A percentile compares a stretch with the other conserved stretches of the same genome.
phyloP scores from a whole-genome alignment of 768 basidiomycete species.

The Tricholoma flavovirens region DNA sequence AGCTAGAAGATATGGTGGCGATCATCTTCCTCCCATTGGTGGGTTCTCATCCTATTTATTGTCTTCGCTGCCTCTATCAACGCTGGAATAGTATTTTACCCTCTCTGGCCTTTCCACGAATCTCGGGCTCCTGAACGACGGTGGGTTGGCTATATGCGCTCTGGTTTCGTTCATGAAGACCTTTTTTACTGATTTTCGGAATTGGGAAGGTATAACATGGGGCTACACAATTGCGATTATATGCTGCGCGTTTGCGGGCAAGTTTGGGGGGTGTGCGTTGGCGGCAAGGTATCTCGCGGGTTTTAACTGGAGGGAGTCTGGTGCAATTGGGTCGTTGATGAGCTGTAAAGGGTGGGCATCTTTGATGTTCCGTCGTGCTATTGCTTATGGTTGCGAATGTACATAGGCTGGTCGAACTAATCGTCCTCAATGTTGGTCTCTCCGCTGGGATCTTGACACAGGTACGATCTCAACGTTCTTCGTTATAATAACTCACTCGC shows the following conservation, averaged over 20 bases:
- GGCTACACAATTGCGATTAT: conserved; percentile 81
- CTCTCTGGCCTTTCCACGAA: conserved; percentile 88
- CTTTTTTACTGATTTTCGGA: not conserved
- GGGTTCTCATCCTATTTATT: conserved; percentile 2
- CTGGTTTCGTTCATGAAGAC: not conserved
- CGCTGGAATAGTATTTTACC: conserved; percentile 70
- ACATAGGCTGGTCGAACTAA: conserved; percentile 78
- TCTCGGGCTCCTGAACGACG: conserved; percentile 76
- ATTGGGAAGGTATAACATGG: conserved; percentile 67
- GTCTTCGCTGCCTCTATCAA: not conserved
- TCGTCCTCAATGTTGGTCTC: conserved; percentile 93
- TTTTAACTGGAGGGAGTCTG: conserved; percentile 75
- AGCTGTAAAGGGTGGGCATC: conserved; percentile 79
- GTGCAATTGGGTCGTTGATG: conserved; percentile 89
- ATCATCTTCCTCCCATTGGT: conserved; percentile 88
- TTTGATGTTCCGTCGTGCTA: not conserved
- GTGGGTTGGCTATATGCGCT: conserved; percentile 27
- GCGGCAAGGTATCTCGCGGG: conserved; percentile 63
- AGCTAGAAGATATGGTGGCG: conserved; percentile 92
- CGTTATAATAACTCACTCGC: not conserved
- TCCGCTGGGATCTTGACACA: conserved; percentile 69
- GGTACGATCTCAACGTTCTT: conserved; percentile 20
- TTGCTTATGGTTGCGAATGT: not conserved
- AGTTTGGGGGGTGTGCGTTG: conserved; percentile 80
- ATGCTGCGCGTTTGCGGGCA: conserved; percentile 73